Conservation (phyloP, 1,284 basidiomycete species). For the Caloboletus firmus region DNA sequence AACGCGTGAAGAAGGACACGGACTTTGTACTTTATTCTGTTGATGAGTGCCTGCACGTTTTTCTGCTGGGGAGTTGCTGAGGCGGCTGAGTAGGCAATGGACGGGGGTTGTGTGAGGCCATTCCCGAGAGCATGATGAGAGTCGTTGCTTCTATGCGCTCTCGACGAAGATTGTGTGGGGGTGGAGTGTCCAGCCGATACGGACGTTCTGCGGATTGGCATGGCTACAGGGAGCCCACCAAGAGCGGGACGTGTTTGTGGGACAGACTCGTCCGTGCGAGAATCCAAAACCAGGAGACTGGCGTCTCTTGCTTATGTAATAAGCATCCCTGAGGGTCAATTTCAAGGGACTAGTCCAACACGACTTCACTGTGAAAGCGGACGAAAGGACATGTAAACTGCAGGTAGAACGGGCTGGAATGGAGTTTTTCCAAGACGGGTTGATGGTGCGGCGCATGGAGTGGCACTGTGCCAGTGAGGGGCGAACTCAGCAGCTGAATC, state of each 20-base stretch:
- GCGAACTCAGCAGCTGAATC: neutral
- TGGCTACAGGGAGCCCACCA: conserved; percentile 25
- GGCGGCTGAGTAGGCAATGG: conserved; percentile 37
- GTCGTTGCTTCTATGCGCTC: conserved; percentile 51
- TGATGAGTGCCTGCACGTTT: conserved; percentile 69
- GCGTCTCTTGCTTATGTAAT: conserved; percentile 29
- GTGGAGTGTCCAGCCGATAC: conserved; percentile 40
- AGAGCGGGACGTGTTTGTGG: conserved; percentile 7
- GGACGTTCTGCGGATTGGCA: conserved; percentile 50
- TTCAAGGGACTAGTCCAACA: neutral
- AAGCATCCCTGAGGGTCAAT: neutral
- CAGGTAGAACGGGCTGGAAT: too few relatives aligned
- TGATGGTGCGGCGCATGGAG: neutral
- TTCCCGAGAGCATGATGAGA: conserved; percentile 46
- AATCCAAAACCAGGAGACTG: conserved; percentile 9
- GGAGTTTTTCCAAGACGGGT: neutral
- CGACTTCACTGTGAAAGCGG: neutral
- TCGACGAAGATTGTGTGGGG: conserved; percentile 29
- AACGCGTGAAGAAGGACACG: conserved; percentile 4
- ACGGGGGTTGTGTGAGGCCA: conserved; percentile 34
- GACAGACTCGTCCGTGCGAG: conserved; percentile 26
- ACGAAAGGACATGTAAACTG: neutral
- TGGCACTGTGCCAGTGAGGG: neutral
- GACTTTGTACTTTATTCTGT: conserved; percentile 72
- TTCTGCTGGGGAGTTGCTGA: conserved; percentile 65